Percentiles rank a stretch among this genome's conserved stretches.
Conservation (phyloP, 768 basidiomycete species). For the Auriscalpium vulgare region DNA sequence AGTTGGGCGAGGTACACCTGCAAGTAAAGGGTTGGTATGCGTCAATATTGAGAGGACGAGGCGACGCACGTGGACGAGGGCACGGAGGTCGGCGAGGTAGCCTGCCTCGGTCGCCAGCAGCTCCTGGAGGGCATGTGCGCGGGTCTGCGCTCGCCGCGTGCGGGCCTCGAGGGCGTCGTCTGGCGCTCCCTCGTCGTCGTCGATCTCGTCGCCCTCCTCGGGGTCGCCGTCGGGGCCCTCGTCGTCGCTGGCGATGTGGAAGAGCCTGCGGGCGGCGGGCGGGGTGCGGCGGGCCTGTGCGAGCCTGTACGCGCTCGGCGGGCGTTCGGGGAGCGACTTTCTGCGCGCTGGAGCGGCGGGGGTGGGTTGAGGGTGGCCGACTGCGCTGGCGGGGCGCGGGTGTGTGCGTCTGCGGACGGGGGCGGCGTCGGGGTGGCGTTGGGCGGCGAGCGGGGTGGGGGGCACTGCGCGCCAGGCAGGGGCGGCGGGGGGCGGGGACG, state of each 20-base stretch:
- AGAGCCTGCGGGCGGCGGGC: conserved; percentile 11
- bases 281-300: neutral
- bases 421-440: neutral
- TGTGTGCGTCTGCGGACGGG: neutral
- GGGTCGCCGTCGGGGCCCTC: conserved; percentile 23
- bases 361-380: neutral
- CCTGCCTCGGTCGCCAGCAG: conserved; percentile 77
- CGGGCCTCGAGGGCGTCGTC: conserved; percentile 7
- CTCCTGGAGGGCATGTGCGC: conserved; percentile 75
- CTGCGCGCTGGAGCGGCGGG: neutral
- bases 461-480: neutral
- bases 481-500: neutral
- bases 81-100: conserved; percentile 73
- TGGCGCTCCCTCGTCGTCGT: neutral
- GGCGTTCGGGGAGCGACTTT: conserved; percentile 6
- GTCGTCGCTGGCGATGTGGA: conserved; percentile 28
- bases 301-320: neutral
- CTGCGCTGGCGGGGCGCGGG: neutral
- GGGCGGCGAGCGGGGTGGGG: neutral
- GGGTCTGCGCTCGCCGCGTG: neutral
- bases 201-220: conserved; percentile 11
- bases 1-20: conserved; percentile 40
- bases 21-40: neutral
- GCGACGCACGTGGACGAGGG: conserved; percentile 61
- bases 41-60: neutral